phyloP scores from a whole-genome alignment of 2,329 filamentous ascomycete species.

The Pseudocercospora pini-densiflorae region DNA sequence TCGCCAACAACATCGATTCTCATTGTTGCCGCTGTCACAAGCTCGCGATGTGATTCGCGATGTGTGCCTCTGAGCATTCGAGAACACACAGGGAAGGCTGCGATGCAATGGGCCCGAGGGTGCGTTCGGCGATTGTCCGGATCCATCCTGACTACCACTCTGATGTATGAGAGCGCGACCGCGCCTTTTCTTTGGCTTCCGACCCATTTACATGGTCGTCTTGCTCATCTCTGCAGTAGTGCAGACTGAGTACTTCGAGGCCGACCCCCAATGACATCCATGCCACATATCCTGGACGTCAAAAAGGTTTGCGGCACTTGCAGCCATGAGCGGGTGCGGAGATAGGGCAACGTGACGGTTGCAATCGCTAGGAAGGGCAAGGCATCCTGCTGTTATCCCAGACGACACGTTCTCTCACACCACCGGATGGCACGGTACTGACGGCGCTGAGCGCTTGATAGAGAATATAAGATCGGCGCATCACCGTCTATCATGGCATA shows the following conservation, averaged over 20 bases:
- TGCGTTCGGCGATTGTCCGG: too few relatives aligned
- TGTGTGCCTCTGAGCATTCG: too few relatives aligned
- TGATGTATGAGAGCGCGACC: too few relatives aligned
- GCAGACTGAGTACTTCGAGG: background rate
- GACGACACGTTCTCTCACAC: background rate
- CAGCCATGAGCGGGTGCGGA: background rate
- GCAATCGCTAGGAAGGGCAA: background rate
- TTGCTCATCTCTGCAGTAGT: background rate
- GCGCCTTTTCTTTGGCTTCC: too few relatives aligned
- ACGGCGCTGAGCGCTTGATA: background rate
- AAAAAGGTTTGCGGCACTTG: constrained; percentile 1
- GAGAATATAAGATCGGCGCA: background rate
- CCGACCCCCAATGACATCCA: background rate
- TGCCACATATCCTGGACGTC: background rate
- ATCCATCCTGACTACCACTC: too few relatives aligned
- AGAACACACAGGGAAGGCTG: too few relatives aligned
- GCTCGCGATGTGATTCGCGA: too few relatives aligned
- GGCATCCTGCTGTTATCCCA: background rate
- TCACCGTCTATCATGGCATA: background rate
- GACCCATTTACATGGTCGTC: too few relatives aligned
- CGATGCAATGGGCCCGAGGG: too few relatives aligned
- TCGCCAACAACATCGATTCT: background rate
- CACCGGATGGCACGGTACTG: background rate
- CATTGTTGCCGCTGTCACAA: background rate
- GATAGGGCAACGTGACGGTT: background rate